Evolutionary conservation across 257 asterid genomes (phyloP).

Genomic region (Solanum chmielewskii): DNA sequence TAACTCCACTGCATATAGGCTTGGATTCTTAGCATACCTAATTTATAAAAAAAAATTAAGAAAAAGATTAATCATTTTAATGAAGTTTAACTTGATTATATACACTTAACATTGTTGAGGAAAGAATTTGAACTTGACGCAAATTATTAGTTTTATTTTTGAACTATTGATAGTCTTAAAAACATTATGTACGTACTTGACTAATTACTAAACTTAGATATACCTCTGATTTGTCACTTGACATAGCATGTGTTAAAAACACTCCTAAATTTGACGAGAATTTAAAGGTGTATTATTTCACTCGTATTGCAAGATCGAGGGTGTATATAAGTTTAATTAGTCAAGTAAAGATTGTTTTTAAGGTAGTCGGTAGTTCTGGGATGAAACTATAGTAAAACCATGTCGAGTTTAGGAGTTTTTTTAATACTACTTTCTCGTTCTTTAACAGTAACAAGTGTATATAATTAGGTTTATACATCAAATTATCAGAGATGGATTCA

Average conservation of each 20-base stretch:
- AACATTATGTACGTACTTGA: not conserved
- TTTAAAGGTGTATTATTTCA: not conserved
- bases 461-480: not conserved
- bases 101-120: not conserved
- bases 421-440: not conserved
- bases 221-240: rapidly evolving
- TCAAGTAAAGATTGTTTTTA: not conserved
- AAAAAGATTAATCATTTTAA: not conserved
- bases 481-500: not conserved
- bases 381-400: no score
- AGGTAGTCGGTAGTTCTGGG: rapidly evolving
- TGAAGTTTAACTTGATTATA: not conserved
- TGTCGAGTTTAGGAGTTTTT: rapidly evolving
- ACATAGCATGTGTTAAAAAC: no score
- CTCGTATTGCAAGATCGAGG: not conserved
- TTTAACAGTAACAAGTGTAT: not conserved
- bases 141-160: no score
- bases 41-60: not conserved
- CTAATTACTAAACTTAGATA: not conserved
- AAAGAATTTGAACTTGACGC: not conserved
- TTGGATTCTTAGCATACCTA: constrained; percentile 47
- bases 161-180: not conserved
- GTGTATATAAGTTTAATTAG: not conserved
- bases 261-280: not conserved
- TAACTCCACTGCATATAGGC: constrained; percentile 54